Evolutionary conservation across 169 alveolate species (phyloP), one percentile per base, ranked within the genome.

Genomic region (Plasmodium vivax): DNA sequence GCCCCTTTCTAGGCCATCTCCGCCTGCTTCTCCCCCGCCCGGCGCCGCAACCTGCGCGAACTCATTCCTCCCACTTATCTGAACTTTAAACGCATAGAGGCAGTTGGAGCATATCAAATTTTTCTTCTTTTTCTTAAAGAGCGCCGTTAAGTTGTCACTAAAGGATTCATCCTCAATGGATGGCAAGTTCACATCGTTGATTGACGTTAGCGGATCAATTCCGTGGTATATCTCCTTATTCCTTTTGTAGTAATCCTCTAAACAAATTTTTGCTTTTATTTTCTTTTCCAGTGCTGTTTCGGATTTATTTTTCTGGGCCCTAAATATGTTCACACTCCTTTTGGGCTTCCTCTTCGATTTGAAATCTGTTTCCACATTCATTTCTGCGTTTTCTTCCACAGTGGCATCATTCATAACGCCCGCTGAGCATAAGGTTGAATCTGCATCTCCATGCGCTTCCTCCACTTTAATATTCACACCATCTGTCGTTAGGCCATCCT

Each of bases 101-200:
- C 93, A 87, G 43, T 77, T 87, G 41, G 93, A 87, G 27, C 93
- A 87, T 87, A 87, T 87, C 34, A 79, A 54, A 77, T 77, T 87
- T 72, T 84, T 84, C 82, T 87, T 58, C 72, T 87, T 87, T 54
- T 87, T 79, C 72, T 75, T 75, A 36, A 79, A 77, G 75, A 75
- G 81, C 16, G 2, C 62, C 41, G 73, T 54, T 87, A 87, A 87
- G 45, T 75, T 75, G 19, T 79, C 87, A 87, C 36, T 45, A 75
- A 79, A 87, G 8, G 54, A 51, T 56, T 75, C 93, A 77, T 87
- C 93, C 45, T 87, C 93, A 75, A 87, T 87, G 2, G 93, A 87
- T 27, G 93, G 93, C 12, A 87, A 51, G 68, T 41, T 87, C 58
- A 47, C 32, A 87, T 38, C 93, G 54, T 75, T 56, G 19, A 87